Percentiles rank a stretch among this genome's conserved stretches.
Conservation (phyloP, 139 green algal species). For the Tetraselmis striata region DNA sequence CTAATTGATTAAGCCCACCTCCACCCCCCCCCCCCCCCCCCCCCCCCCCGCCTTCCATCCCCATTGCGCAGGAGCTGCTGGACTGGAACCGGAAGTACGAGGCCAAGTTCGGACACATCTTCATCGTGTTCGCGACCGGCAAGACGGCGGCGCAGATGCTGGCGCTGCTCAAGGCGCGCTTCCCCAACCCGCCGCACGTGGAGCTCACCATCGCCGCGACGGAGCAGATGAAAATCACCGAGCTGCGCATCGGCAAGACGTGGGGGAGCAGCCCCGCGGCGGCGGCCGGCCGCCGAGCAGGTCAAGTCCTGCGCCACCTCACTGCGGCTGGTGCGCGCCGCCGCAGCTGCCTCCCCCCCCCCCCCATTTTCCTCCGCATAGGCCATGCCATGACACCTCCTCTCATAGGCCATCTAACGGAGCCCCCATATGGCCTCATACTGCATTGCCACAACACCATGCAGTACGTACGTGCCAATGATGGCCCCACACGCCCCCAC, state of each 20-base stretch:
- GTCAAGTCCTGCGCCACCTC: conserved; percentile 39
- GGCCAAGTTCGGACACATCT: conserved; percentile 84
- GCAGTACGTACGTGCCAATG: no score
- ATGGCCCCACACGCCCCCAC: no score
- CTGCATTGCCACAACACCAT: no score
- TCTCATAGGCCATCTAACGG: no score
- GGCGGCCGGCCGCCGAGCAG: conserved; percentile 34
- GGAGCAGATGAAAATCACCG: conserved; percentile 95
- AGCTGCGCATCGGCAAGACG: conserved; percentile 71
- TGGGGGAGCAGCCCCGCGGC: background rate
- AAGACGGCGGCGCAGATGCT: conserved; percentile 61
- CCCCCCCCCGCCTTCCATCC: no score
- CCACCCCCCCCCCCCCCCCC: no score
- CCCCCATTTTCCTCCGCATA: no score
- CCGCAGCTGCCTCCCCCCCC: conserved; percentile 9
- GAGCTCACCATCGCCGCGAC: conserved; percentile 62
- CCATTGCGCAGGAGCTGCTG: conserved; percentile 40
- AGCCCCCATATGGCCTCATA: no score
- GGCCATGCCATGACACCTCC: no score
- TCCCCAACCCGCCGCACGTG: conserved; percentile 45
- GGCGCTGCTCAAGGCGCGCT: conserved; percentile 36
- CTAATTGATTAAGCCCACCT: no score
- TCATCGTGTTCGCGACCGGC: conserved; percentile 86
- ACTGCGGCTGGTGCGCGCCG: conserved; percentile 1
- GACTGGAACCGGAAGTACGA: conserved; percentile 70